These are phyloP conservation scores for Xerocomellus intermedius DNA, from an alignment of 768 basidiomycete genomes.

Conservation along the genomic window DNA sequence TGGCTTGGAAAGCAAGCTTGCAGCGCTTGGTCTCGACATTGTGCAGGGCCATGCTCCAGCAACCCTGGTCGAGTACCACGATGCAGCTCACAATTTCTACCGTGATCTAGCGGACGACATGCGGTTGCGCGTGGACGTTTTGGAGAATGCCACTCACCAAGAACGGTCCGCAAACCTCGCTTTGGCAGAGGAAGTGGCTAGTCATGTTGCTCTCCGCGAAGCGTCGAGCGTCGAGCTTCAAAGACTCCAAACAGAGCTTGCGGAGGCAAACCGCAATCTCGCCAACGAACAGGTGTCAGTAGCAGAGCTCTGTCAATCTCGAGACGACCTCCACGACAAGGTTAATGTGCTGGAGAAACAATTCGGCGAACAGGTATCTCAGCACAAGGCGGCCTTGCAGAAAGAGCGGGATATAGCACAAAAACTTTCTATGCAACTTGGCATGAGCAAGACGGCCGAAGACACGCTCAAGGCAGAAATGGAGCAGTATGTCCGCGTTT, in stretches of 20 bases:
- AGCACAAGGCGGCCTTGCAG: constrained; percentile 38
- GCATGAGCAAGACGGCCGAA: constrained; percentile 62
- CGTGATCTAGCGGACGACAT: constrained; percentile 37
- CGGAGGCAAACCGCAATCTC: constrained; percentile 20
- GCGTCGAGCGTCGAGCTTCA: constrained; percentile 44
- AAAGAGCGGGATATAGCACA: constrained; percentile 48
- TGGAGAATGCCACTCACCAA: constrained; percentile 11
- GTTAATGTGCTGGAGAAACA: constrained; percentile 27
- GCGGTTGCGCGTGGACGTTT: constrained; percentile 7
- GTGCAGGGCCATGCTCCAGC: constrained; percentile 8
- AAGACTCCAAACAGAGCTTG: constrained; percentile 38
- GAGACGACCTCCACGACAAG: constrained; percentile 28
- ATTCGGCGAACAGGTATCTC: constrained; percentile 31
- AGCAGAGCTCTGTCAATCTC: constrained; percentile 14
- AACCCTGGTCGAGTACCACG: constrained; percentile 13
- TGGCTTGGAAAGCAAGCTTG: constrained; percentile 21
- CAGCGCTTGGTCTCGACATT: constrained; percentile 17
- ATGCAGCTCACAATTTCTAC: constrained; percentile 38
- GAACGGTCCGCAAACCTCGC: constrained; percentile 18
- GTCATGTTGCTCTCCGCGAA: constrained; percentile 40
- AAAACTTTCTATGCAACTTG: constrained; percentile 48
- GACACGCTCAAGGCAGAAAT: constrained; percentile 67
- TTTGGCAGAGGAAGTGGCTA: constrained; percentile 38
- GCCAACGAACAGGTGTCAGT: constrained; percentile 22
- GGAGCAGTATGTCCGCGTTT: constrained; percentile 50